These are phyloP conservation scores for Diaporthe amygdali DNA, from an alignment of 2,329 filamentous ascomycete species.

Conservation along the genomic window DNA sequence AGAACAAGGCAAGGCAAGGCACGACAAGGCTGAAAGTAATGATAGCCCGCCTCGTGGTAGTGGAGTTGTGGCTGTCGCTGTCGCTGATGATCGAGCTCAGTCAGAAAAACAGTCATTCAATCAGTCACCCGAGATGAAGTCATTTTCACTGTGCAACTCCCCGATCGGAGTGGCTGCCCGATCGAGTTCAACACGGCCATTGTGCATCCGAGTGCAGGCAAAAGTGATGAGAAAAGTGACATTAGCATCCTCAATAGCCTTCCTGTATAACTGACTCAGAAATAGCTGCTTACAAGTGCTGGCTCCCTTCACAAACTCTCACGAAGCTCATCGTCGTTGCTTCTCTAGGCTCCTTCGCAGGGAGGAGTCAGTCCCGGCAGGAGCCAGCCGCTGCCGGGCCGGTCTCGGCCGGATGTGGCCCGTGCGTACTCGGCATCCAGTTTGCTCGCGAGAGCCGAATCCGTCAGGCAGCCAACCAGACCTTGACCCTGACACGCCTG, in stretches of 20 bases:
- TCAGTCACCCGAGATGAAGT: background rate
- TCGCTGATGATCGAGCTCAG: background rate
- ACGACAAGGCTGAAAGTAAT: background rate
- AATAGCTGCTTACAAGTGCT: background rate
- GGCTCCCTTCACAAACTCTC: background rate
- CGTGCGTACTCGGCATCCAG: background rate
- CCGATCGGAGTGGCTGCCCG: constrained; percentile 14
- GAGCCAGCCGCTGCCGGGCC: background rate
- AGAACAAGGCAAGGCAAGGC: background rate
- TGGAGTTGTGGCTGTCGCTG: background rate
- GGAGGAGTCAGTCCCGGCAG: constrained; percentile 2
- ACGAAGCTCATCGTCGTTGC: background rate
- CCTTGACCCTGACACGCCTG: background rate
- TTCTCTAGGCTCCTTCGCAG: background rate
- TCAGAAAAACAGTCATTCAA: too few species aligned
- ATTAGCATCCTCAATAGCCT: too few species aligned
- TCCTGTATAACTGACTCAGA: background rate
- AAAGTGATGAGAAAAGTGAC: background rate
- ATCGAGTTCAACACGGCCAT: background rate
- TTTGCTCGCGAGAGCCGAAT: background rate
- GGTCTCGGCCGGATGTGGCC: background rate
- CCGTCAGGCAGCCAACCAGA: background rate
- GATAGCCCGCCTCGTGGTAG: background rate
- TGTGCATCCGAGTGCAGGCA: background rate
- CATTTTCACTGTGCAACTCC: constrained; percentile 11